phyloP scores from a whole-genome alignment of 1,284 basidiomycete genomes.

The Schizophyllum commune region DNA sequence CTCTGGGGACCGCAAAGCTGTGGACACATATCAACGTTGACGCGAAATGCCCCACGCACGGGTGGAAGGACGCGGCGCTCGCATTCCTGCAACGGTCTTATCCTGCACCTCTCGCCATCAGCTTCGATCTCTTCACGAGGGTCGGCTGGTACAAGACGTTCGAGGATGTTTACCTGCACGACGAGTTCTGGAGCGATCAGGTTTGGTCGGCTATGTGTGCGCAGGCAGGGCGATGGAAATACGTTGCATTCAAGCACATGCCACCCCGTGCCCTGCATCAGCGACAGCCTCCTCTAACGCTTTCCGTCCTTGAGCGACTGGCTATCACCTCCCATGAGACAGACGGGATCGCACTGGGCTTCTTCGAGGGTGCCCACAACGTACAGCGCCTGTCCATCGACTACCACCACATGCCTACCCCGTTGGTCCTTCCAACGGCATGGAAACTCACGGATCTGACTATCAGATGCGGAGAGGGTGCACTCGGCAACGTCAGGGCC shows the following conservation, averaged over 20 bases:
- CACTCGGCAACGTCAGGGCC: neutral
- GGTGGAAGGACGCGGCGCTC: neutral
- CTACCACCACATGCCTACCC: neutral
- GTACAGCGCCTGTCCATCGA: neutral
- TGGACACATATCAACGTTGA: neutral
- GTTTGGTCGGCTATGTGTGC: neutral
- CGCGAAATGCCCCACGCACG: neutral
- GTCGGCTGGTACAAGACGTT: neutral
- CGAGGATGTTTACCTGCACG: neutral
- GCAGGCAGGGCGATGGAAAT: neutral
- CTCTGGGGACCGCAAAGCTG: neutral
- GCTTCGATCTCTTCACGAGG: neutral
- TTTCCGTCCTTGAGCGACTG: neutral
- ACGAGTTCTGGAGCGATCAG: neutral
- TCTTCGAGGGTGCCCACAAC: neutral
- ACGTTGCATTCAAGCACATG: neutral
- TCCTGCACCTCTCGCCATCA: neutral
- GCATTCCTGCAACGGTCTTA: neutral
- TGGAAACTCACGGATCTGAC: neutral
- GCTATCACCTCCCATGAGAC: neutral
- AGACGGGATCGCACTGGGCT: neutral
- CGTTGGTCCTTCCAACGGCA: neutral
- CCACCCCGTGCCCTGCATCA: neutral
- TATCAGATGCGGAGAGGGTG: neutral
- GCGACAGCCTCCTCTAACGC: neutral